Evolutionary conservation across 2,329 filamentous ascomycete species (phyloP), one percentile per base, ranked within the genome.

Genomic region (Colletotrichum tanaceti): DNA sequence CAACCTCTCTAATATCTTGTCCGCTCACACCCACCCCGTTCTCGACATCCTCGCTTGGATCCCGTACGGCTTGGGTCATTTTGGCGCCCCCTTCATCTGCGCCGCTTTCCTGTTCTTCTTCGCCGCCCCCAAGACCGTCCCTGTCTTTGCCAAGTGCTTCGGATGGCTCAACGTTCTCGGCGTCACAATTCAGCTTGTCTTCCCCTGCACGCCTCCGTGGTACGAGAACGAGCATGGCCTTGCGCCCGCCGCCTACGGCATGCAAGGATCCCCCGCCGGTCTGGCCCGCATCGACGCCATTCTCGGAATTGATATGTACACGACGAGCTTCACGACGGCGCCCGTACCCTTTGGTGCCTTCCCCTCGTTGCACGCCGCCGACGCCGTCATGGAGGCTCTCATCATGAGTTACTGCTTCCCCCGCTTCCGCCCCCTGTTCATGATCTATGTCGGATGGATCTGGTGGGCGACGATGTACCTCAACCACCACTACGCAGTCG

Each of bases 381-480:
- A 93, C 78, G 94, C 94, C 10, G 94, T 94, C 5, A 86, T 97
- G 63, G 93, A 97, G 79, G 94, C 93, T 24, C 86, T 98, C 18
- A 97, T 98, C 84, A 92, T 98, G 90, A 93, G 91, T 79, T 91
- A 97, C 80, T 90, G 93, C 78, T 98, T 98, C 84, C 95, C 95
- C 5, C 89, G 89, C 70, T 87, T 97, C 73, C 90, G 92, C 73
- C 89, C 91, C 14, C 81, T 96, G 61, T 97, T 97, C 80, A 87
- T 94, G 71, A 85, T 87, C 72, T 98, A 98, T 80, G 91, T 92
- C 52, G 87, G 92, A 77, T 98, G 95, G 95, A 90, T 98, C 75
- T 98, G 94, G 93, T 98, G 95, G 94, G 92, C 94, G 14, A 98
- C 95, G 73, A 97, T 98, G 93, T 98, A 98, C 77, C 88, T 98